Evolutionary conservation across 2,329 filamentous ascomycete species (phyloP), one percentile per base, ranked within the genome.

Genomic region (Colletotrichum tropicicola): DNA sequence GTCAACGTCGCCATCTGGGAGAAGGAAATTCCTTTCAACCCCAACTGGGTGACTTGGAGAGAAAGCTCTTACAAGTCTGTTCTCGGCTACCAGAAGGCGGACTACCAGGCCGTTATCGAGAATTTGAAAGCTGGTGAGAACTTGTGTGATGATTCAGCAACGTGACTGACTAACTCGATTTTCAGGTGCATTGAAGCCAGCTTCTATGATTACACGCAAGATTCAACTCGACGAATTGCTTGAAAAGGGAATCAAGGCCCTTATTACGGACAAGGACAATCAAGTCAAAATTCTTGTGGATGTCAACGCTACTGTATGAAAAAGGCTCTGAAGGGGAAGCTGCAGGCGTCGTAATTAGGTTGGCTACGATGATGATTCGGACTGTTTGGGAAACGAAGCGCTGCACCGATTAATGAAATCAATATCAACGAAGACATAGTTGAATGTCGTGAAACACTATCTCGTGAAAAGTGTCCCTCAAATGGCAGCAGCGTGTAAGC

Each of bases 201-300:
- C 77, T 30, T 74, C 74, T 44, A 87, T 87, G 85, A 85, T 87
- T 39, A 87, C 85, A 0, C 79, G 82, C 58, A 84, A 78, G 68
- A 84, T 87, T 27, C 72, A 74, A 28, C 73, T 87, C 59, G 80
- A 84, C 12, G 77, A 84, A 47, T 68, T 86, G 13, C 81, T 85
- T 0, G 79, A 87, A 48, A 75, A 82, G 41, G 85, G 85, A 0
- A 84, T 87, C 70, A 78, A 82, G 66, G 78, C 83, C 1, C 73
- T 87, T 53, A 81, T 86, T 30, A 74, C 83, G 6, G 82, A 87
- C 67, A 86, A 84, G 69, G 83, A 87, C 61, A 82, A 78, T 44
- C 83, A 87, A 68, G 85, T 87, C 32, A 87, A 87, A 74, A 85
- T 87, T 30, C 66, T 87, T 65, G 82, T 87, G n/a, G 68, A 73